Percentiles rank a stretch among this genome's conserved stretches.
These are phyloP conservation scores for Ceratocystiopsis minuta DNA, from an alignment of 2,329 filamentous ascomycete species.

Conservation along the genomic window DNA sequence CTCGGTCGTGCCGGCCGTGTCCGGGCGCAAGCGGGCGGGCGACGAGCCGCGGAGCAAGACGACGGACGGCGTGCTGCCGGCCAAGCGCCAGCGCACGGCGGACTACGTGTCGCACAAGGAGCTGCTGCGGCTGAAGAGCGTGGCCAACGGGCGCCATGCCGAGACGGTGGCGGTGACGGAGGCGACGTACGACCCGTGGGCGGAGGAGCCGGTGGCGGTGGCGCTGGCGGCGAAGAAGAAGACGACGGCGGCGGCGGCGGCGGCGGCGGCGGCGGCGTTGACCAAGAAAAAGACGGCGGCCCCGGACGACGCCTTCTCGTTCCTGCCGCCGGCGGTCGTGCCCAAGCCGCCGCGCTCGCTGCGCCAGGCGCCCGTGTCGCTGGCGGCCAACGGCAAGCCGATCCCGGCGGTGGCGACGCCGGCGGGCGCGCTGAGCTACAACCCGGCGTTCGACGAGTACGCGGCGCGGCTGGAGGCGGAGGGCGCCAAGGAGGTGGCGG, in stretches of 20 bases:
- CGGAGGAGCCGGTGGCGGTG: too few species aligned
- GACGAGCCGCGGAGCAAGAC: conserved; percentile 42
- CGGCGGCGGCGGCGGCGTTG: conserved; percentile 7
- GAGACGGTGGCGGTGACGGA: conserved; percentile 36
- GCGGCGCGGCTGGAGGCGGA: conserved; percentile 56
- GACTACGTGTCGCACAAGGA: conserved; percentile 77
- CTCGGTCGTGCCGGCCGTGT: conserved; percentile 64
- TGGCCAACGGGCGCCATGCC: conserved; percentile 58
- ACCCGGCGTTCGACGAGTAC: conserved; percentile 77
- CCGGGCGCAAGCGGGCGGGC: conserved; percentile 56
- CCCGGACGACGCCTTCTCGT: conserved; percentile 28
- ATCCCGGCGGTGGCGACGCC: conserved; percentile 67
- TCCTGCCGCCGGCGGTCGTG: conserved; percentile 46
- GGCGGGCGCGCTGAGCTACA: conserved; percentile 75
- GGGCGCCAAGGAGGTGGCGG: conserved; percentile 60
- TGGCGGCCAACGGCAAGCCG: conserved; percentile 64
- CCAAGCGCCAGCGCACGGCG: conserved; percentile 52
- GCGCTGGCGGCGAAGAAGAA: conserved; percentile 8
- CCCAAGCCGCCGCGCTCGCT: conserved; percentile 60
- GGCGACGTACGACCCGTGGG: conserved; percentile 67
- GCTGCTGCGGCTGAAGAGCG: conserved; percentile 54
- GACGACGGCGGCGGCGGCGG: conserved; percentile 9
- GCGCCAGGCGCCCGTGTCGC: conserved; percentile 58
- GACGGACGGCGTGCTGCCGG: conserved; percentile 52
- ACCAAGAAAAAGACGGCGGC: conserved; percentile 10